Evolutionary conservation across 106 monocot genomes (phyloP).

Genomic region (Allium cepa): DNA sequence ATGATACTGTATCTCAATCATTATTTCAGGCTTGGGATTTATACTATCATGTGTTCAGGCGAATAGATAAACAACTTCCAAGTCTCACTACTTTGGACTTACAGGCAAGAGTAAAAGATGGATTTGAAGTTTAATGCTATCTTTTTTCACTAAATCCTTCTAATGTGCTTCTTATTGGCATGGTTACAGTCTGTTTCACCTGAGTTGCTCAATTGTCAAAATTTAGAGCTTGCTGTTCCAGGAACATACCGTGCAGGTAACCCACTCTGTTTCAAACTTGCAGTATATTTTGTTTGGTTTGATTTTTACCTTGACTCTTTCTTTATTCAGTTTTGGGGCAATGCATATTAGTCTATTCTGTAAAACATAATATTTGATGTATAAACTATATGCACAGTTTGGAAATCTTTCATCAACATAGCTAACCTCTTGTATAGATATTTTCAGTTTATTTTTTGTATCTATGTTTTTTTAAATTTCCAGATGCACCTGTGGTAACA

Average conservation of each 20-base stretch:
- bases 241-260: slow-evolving; percentile 96
- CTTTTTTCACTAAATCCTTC: not conserved
- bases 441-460: not conserved
- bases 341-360: no score
- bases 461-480: slow-evolving; percentile 6
- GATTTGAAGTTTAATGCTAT: no score
- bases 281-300: no score
- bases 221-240: slow-evolving; percentile 97
- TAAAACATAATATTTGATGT: no score
- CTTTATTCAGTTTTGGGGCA: no score
- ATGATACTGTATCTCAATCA: not conserved
- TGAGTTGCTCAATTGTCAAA: slow-evolving; percentile 77
- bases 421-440: not conserved
- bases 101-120: slow-evolving; percentile 50
- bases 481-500: slow-evolving; percentile 87
- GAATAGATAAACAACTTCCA: slow-evolving; percentile 97
- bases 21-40: slow-evolving; percentile 92
- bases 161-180: slow-evolving; percentile 3
- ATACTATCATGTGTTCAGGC: slow-evolving; percentile 98
- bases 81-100: slow-evolving; percentile 92
- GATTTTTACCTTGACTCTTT: no score
- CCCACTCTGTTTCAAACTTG: no score
- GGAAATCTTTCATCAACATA: not conserved
- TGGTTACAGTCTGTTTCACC: slow-evolving; percentile 80
- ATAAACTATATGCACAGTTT: no score